Percentiles rank a stretch among this genome's conserved stretches.
These are phyloP conservation scores for Tulasnella sp. DNA, from an alignment of 768 basidiomycete species.

Conservation along the genomic window DNA sequence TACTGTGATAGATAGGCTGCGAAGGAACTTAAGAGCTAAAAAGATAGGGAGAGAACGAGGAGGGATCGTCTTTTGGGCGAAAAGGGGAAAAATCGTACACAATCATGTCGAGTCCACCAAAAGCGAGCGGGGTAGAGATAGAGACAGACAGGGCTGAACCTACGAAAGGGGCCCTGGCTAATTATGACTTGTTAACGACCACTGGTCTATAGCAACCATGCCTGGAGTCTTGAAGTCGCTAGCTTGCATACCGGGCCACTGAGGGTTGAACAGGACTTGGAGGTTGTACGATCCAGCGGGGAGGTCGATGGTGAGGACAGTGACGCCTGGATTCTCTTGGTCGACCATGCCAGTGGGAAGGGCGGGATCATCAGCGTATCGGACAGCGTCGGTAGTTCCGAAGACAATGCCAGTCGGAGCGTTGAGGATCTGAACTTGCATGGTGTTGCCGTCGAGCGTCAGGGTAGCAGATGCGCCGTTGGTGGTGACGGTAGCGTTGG, in stretches of 20 bases:
- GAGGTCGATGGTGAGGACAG: slow-evolving; percentile 65
- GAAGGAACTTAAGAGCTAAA: background rate
- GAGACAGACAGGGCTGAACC: background rate
- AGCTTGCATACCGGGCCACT: slow-evolving; percentile 70
- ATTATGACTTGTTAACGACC: slow-evolving; percentile 73
- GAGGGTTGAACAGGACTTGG: slow-evolving; percentile 89
- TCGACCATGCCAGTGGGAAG: slow-evolving; percentile 57
- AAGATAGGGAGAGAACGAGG: background rate
- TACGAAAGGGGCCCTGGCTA: background rate
- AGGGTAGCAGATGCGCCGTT: slow-evolving; percentile 69
- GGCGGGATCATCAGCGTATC: slow-evolving; percentile 58
- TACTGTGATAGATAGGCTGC: background rate
- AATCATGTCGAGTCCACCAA: background rate
- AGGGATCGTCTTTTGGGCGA: slow-evolving; percentile 12
- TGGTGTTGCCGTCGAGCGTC: slow-evolving; percentile 60
- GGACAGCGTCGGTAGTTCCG: slow-evolving; percentile 49
- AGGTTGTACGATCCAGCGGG: slow-evolving; percentile 69
- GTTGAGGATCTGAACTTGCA: slow-evolving; percentile 63
- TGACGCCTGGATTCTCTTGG: slow-evolving; percentile 72
- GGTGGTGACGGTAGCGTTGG: slow-evolving; percentile 75
- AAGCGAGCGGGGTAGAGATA: background rate
- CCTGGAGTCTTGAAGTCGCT: slow-evolving; percentile 63
- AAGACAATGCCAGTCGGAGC: slow-evolving; percentile 65
- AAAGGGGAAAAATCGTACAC: background rate
- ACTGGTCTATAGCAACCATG: slow-evolving; percentile 63